These are phyloP conservation scores for Trypanosoma mega DNA, from an alignment of 208 protist genomes.

Conservation along the genomic window DNA sequence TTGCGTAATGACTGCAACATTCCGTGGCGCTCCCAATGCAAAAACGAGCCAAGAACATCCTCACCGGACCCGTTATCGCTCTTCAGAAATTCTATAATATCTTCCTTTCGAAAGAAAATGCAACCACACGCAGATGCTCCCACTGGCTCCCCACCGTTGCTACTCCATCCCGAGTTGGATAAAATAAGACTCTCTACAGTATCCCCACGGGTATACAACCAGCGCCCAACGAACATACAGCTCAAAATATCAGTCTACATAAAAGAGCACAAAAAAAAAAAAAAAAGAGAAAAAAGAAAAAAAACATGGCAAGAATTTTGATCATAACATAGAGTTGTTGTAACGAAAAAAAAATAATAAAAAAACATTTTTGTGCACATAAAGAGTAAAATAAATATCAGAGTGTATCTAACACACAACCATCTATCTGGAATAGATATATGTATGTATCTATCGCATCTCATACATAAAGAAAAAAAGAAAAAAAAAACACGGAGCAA, in stretches of 20 bases:
- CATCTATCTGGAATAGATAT: no score
- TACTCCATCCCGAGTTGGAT: constrained; percentile 1
- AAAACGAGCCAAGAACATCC: constrained; percentile 17
- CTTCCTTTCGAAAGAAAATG: constrained; percentile 24
- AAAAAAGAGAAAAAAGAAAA: constrained; percentile 21
- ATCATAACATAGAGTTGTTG: background rate
- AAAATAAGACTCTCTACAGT: constrained; percentile 6
- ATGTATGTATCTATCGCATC: no score
- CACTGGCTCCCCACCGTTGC: background rate
- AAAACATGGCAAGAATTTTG: background rate
- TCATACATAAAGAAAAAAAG: constrained; percentile 20
- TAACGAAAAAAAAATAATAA: constrained; percentile 1
- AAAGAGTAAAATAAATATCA: no score
- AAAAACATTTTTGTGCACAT: no score
- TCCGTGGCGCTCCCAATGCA: constrained; percentile 20
- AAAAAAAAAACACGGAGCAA: constrained; percentile 18
- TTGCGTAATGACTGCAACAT: background rate
- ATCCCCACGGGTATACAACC: constrained; percentile 18
- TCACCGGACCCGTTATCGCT: background rate
- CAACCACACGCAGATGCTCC: constrained; percentile 14
- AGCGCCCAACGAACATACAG: constrained; percentile 14
- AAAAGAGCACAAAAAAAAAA: constrained; percentile 7
- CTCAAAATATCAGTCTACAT: background rate
- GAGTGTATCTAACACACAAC: no score
- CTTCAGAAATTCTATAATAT: constrained; percentile 10